Evolutionary conservation across 169 alveolate species (phyloP).

Genomic region (Plasmodium sp.): DNA sequence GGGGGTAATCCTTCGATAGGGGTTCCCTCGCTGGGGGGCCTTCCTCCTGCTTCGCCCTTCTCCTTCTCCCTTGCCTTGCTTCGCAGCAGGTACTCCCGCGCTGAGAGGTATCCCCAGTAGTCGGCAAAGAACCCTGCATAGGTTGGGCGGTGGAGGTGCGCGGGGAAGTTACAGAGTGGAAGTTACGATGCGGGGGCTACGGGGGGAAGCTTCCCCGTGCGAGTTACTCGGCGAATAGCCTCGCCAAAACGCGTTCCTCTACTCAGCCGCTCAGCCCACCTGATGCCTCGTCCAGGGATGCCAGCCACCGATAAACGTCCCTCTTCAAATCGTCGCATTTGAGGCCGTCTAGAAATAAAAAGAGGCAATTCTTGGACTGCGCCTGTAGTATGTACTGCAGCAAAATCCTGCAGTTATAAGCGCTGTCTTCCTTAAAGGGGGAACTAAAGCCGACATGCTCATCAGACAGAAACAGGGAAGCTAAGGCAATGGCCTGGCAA

Average conservation of each 20-base stretch:
- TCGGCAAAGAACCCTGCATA: constrained; percentile 9
- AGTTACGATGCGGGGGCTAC: no score
- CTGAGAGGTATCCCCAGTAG: constrained; percentile 43
- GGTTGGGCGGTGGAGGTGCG: neutral
- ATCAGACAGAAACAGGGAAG: constrained; percentile 16
- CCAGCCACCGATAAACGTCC: neutral
- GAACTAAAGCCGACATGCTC: neutral
- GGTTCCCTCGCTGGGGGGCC: neutral
- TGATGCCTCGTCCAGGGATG: constrained; percentile 7
- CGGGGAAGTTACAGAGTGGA: neutral
- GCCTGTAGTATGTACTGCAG: constrained; percentile 23
- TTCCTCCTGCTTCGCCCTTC: neutral
- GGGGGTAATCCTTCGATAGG: neutral
- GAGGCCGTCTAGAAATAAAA: constrained; percentile 28
- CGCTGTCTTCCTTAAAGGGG: constrained; percentile 23
- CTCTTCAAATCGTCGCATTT: constrained; percentile 5
- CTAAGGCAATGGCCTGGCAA: constrained; percentile 21
- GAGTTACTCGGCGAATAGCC: neutral
- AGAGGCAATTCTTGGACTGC: constrained; percentile 47
- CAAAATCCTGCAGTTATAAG: constrained; percentile 16
- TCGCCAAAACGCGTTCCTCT: neutral
- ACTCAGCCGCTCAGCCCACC: neutral
- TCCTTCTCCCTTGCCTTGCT: neutral
- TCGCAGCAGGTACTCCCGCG: constrained; percentile 26
- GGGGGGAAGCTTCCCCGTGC: neutral